Evolutionary conservation across 2,329 filamentous ascomycete genomes (phyloP).

Genomic region (Paracoccidioides brasiliensis): DNA sequence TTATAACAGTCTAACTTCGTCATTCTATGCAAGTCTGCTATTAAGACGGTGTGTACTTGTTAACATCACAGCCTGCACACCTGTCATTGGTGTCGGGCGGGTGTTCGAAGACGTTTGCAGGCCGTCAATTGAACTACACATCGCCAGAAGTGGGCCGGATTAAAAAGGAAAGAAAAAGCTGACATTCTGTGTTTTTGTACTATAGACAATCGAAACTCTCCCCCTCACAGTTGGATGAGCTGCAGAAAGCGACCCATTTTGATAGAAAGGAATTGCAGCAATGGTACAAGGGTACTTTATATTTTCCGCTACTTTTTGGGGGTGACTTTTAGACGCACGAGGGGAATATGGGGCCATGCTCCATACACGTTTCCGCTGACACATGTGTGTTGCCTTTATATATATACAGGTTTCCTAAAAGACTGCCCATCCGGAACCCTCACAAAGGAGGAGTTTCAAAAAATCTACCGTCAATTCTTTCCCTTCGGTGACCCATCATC

Average conservation of each 20-base stretch:
- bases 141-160: no score
- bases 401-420: slow-evolving; percentile 71
- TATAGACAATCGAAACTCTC: slow-evolving; percentile 93
- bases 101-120: no score
- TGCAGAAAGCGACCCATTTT: slow-evolving; percentile 95
- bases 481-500: slow-evolving; percentile 94
- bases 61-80: neutral
- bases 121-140: no score
- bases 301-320: neutral
- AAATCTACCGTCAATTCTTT: slow-evolving; percentile 99
- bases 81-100: no score
- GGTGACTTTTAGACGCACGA: neutral
- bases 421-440: slow-evolving; percentile 95
- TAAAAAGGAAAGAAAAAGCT: neutral
- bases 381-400: neutral
- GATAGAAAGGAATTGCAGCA: slow-evolving; percentile 99
- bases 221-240: slow-evolving; percentile 84
- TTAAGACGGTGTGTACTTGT: neutral
- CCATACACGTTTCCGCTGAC: neutral
- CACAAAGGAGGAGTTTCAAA: slow-evolving; percentile 97
- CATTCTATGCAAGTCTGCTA: neutral
- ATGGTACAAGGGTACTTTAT: slow-evolving; percentile 88
- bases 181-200: slow-evolving; percentile 13
- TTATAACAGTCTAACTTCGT: neutral
- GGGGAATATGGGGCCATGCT: neutral